A percentile compares a stretch with the other conserved stretches of the same genome.
These are phyloP conservation scores for Leptographium radiaticola DNA, from an alignment of 2,329 filamentous ascomycete genomes.

Conservation along the genomic window DNA sequence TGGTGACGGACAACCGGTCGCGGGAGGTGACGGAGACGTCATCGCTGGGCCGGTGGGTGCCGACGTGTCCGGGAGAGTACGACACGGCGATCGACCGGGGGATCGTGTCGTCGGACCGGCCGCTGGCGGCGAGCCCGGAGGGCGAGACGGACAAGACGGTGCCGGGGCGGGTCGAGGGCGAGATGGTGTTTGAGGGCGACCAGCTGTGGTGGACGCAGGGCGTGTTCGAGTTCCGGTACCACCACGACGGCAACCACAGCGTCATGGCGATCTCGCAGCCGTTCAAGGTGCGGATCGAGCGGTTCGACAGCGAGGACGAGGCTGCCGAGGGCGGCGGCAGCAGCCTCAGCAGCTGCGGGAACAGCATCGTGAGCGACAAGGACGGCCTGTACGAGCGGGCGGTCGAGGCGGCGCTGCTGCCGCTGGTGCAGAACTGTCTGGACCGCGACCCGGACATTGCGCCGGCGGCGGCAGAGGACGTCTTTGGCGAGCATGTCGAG, in stretches of 20 bases:
- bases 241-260: constrained; percentile 83
- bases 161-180: constrained; percentile 49
- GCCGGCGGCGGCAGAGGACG: constrained; percentile 63
- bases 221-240: constrained; percentile 93
- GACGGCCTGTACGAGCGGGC: constrained; percentile 51
- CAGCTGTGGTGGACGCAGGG: constrained; percentile 97
- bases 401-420: constrained; percentile 66
- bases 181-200: constrained; percentile 80
- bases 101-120: constrained; percentile 56
- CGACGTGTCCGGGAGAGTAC: constrained; percentile 63
- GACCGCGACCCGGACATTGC: constrained; percentile 87
- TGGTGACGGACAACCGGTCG: constrained; percentile 85
- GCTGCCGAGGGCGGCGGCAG: constrained; percentile 22
- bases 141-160: constrained; percentile 25
- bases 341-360: constrained; percentile 20
- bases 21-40: constrained; percentile 73
- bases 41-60: constrained; percentile 80
- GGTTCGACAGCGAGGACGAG: constrained; percentile 61
- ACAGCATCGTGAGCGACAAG: constrained; percentile 10
- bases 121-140: constrained; percentile 29
- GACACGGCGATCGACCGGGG: constrained; percentile 65
- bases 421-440: constrained; percentile 81
- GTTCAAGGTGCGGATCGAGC: constrained; percentile 76
- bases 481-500: constrained; percentile 75
- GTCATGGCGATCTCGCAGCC: constrained; percentile 90